Evolutionary conservation across 73 alveolate genomes (phyloP).

Genomic region (Urostyla sp.): DNA sequence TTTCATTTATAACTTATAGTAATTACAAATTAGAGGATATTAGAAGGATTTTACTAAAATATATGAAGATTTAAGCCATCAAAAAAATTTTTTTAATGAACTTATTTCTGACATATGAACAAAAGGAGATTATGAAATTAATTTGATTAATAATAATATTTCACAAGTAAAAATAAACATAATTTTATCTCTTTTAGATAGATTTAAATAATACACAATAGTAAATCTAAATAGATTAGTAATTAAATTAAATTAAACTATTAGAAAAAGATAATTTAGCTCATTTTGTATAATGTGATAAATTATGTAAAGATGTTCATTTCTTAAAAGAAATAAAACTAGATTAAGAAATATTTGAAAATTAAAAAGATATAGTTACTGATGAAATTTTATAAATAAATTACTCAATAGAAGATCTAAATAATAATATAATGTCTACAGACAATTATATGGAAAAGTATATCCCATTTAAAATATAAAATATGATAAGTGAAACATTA

Average conservation of each 20-base stretch:
- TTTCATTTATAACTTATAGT: no score
- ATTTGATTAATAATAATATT: no score
- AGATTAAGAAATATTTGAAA: background rate
- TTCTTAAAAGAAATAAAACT: background rate
- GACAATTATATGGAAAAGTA: constrained; percentile 55
- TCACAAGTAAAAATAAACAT: no score
- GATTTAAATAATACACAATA: no score
- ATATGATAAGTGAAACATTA: constrained; percentile 21
- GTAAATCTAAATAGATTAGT: background rate
- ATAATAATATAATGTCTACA: constrained; percentile 20
- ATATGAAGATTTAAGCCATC: constrained; percentile 5
- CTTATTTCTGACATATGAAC: background rate
- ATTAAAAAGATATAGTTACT: constrained; percentile 9
- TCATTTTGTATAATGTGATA: no score
- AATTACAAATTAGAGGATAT: background rate
- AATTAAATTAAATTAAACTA: constrained; percentile 21
- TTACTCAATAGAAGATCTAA: constrained; percentile 38
- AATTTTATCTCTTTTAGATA: no score
- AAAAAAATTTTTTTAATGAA: constrained; percentile 1
- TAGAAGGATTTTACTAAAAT: constrained; percentile 19
- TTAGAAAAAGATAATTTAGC: no score
- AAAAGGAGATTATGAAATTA: constrained; percentile 13
- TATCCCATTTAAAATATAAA: constrained; percentile 39
- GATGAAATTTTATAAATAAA: background rate
- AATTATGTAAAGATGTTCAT: no score